These are phyloP conservation scores for Diddensiella transvaalensis DNA, from an alignment of 805 yeast genomes.

Conservation along the genomic window DNA sequence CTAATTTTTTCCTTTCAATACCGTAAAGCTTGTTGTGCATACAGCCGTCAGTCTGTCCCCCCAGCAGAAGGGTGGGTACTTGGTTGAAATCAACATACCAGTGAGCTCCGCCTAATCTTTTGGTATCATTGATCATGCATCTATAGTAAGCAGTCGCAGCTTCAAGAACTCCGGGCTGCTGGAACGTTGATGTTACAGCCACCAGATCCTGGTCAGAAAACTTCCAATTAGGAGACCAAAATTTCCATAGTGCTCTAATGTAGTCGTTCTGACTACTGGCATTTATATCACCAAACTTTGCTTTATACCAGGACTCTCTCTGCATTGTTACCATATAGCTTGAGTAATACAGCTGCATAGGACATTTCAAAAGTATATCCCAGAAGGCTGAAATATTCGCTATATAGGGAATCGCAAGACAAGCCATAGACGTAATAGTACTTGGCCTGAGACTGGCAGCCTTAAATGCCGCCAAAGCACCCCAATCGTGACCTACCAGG, in stretches of 20 bases:
- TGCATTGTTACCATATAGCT: conserved; percentile 29
- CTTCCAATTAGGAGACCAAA: conserved; percentile 28
- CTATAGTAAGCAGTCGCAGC: conserved; percentile 30
- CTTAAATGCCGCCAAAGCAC: conserved; percentile 25
- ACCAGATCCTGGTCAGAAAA: conserved; percentile 18
- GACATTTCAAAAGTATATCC: conserved; percentile 11
- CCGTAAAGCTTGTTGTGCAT: conserved; percentile 21
- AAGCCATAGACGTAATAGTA: conserved; percentile 17
- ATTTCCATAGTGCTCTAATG: conserved; percentile 23
- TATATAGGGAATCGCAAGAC: conserved; percentile 28
- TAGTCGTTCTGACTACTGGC: conserved; percentile 15
- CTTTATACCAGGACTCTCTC: conserved; percentile 21
- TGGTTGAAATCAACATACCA: conserved; percentile 18
- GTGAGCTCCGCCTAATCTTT: neutral
- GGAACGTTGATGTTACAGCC: conserved; percentile 20
- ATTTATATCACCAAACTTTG: conserved; percentile 9
- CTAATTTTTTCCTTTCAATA: conserved; percentile 5
- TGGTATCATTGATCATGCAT: conserved; percentile 1
- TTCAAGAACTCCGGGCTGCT: conserved; percentile 25
- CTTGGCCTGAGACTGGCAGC: conserved; percentile 22
- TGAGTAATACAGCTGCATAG: conserved; percentile 26
- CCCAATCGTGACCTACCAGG: conserved; percentile 32
- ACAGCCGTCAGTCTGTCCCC: conserved; percentile 26
- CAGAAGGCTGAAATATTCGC: conserved; percentile 11
- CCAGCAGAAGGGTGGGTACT: conserved; percentile 21